These are phyloP conservation scores for Corchorus olitorius DNA, from an alignment of 345 rosid genomes.

Conservation along the genomic window DNA sequence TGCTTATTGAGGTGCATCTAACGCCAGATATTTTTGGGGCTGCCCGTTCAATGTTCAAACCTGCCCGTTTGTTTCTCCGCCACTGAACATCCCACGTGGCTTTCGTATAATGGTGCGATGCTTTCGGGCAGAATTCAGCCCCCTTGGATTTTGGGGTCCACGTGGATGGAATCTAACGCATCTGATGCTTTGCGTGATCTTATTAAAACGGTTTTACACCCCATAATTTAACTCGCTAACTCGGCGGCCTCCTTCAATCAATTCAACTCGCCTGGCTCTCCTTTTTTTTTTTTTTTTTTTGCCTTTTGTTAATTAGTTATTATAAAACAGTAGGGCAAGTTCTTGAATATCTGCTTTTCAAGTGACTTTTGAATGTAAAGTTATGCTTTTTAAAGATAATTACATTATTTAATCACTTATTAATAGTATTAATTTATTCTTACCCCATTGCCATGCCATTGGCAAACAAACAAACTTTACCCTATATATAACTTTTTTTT, in stretches of 20 bases:
- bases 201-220: not conserved
- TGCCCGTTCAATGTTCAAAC: conserved; percentile 12
- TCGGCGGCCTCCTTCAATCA: too few species aligned
- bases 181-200: not conserved
- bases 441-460: too few species aligned
- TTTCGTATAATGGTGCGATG: conserved; percentile 1
- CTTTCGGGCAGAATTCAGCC: conserved; percentile 15
- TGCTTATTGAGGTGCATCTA: not conserved
- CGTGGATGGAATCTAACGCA: conserved; percentile 13
- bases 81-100: conserved; percentile 32
- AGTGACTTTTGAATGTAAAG: not conserved
- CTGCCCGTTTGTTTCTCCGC: conserved; percentile 27
- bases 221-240: too few species aligned
- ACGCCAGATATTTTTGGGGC: conserved; percentile 35
- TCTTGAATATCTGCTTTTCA: not conserved
- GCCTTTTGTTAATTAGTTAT: too few species aligned
- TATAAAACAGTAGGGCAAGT: not conserved
- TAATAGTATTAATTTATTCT: too few species aligned
- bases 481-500: too few species aligned
- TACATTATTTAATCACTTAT: too few species aligned
- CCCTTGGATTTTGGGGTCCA: not conserved
- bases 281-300: too few species aligned
- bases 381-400: too few species aligned
- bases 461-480: too few species aligned
- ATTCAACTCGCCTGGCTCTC: too few species aligned